Evolutionary conservation across 768 basidiomycete species (phyloP).

Genomic region (Scleroderma citrinum): DNA sequence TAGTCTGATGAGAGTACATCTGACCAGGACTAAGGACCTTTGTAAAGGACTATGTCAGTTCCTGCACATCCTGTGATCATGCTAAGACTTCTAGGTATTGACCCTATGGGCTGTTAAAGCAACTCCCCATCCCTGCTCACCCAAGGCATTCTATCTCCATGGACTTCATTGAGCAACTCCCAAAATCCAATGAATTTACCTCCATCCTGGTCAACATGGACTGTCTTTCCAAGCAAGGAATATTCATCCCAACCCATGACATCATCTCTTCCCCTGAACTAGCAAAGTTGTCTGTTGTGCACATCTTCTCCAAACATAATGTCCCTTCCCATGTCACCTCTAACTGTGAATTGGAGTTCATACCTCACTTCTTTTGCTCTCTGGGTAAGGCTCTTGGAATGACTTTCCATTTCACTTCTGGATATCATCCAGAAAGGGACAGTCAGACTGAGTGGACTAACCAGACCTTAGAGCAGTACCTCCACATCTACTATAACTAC

Average conservation of each 20-base stretch:
- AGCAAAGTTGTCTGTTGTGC: slow-evolving; percentile 2
- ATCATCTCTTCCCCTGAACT: slow-evolving; percentile 9
- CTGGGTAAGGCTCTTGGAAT: slow-evolving; percentile 23
- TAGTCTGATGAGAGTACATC: not conserved
- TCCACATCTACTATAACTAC: slow-evolving; percentile 22
- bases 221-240: not conserved
- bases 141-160: slow-evolving; percentile 25
- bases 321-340: slow-evolving; percentile 17
- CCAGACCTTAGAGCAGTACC: slow-evolving; percentile 19
- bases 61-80: slow-evolving; percentile 30
- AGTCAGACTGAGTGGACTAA: slow-evolving; percentile 15
- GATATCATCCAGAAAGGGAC: slow-evolving; percentile 3
- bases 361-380: slow-evolving; percentile 29
- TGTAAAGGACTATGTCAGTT: slow-evolving; percentile 12
- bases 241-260: slow-evolving; percentile 9
- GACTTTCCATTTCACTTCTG: slow-evolving; percentile 17
- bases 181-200: slow-evolving; percentile 26
- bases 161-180: slow-evolving; percentile 32
- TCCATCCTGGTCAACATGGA: slow-evolving; percentile 11
- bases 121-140: slow-evolving; percentile 15
- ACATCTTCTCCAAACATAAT: slow-evolving; percentile 20
- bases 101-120: slow-evolving; percentile 30
- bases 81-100: slow-evolving; percentile 28
- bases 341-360: slow-evolving; percentile 25
- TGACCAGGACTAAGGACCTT: not conserved